These are phyloP conservation scores for Anthostomella pinea DNA, from an alignment of 2,329 filamentous ascomycete species.

Conservation along the genomic window DNA sequence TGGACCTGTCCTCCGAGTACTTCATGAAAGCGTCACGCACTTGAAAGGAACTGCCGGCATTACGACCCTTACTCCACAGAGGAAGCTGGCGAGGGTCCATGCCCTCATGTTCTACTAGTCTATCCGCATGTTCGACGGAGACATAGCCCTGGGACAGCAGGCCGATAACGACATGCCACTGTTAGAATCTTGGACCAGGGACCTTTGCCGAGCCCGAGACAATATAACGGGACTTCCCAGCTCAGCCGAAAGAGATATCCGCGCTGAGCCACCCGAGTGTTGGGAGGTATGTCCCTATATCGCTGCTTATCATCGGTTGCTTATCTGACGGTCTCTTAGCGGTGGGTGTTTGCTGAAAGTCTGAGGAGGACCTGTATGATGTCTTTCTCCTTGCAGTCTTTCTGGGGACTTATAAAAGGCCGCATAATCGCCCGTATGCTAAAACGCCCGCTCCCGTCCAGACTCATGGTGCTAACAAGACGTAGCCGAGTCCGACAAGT, in stretches of 20 bases:
- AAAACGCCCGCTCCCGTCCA: neutral
- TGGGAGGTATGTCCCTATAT: slow-evolving; percentile 37
- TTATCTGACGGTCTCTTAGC: slow-evolving; percentile 12
- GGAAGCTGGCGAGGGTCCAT: slow-evolving; percentile 43
- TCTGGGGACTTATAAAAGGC: slow-evolving; percentile 32
- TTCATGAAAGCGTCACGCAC: slow-evolving; percentile 37
- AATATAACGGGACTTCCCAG: slow-evolving; percentile 33
- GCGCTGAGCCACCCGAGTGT: slow-evolving; percentile 35
- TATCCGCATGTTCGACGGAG: slow-evolving; percentile 44
- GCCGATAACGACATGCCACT: slow-evolving; percentile 38
- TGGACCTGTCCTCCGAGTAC: slow-evolving; percentile 37
- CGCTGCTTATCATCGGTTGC: neutral
- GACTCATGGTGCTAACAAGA: neutral
- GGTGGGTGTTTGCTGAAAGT: slow-evolving; percentile 43
- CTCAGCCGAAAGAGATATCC: slow-evolving; percentile 21
- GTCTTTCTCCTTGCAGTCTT: slow-evolving; percentile 30
- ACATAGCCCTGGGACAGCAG: slow-evolving; percentile 38
- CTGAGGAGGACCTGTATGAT: slow-evolving; percentile 38
- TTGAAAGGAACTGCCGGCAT: slow-evolving; percentile 35
- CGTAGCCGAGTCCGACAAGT: slow-evolving; percentile 16
- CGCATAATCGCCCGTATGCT: slow-evolving; percentile 19
- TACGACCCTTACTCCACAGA: slow-evolving; percentile 25
- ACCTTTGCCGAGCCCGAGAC: slow-evolving; percentile 32
- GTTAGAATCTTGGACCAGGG: slow-evolving; percentile 36
- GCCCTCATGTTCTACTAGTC: slow-evolving; percentile 41